Base-by-base conservation (phyloP, 306 rosid species). In the Rosa rugosa region DNA sequence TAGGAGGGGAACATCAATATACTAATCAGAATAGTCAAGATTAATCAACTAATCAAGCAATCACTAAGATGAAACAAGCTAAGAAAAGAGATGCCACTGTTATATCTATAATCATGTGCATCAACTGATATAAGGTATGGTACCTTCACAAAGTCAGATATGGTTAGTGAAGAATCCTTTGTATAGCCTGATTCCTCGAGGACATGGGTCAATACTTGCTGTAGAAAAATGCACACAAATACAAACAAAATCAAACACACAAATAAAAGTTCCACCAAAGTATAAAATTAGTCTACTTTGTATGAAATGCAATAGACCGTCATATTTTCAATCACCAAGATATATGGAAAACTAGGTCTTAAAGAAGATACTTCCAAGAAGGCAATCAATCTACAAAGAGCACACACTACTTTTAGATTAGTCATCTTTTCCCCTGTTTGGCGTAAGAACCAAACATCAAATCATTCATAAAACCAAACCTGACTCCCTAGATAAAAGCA, bases 121-220 rank as follows among this genome's bases (percentile, higher is more conserved):
- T 50, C 6, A 23, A 73, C 20, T 47, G 38, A 53, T 46, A 63
- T 47, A 69, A 23, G 42, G 56, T 73, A 75, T 40, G 9, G 65
- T 90, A 92, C 97, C 97, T 88, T 88, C 84, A 80, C 78, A 87
- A 90, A 92, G 88, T 92, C 95, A 14, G 89, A 84, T 82, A 87
- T 77, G 79, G 79, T 81, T 73, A 92, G 74, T 25, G 75, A 81
- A 38, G 94, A 87, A 80, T 87, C 89, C 83, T 77, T 92, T 77
- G 84, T 40, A 81, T 88, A 90, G 76, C 95, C 95, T 42, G 95
- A 89, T 76, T 92, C 97, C 88, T 88, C 95, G n/a, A 92, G 93
- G 71, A 92, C 91, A 59, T 76, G 88, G 72, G 85, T 77, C 82
- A 92, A 80, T 75, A 92, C 95, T 83, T 86, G 87, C 97, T 92